Evolutionary conservation across 179 eudicot genomes (phyloP).

Genomic region (Spergularia azorica): DNA sequence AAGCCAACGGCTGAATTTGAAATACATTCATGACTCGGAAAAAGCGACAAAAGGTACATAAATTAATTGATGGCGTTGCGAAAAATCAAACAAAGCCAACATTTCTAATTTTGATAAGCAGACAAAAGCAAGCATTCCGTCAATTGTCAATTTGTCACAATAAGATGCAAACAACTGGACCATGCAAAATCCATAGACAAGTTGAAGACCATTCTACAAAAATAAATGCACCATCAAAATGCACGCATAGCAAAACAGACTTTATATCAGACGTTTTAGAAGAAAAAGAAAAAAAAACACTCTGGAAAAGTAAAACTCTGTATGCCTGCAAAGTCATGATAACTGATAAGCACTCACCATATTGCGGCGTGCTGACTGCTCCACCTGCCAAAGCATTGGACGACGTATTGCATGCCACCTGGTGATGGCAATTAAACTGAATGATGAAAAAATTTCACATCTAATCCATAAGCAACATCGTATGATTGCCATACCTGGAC

Average conservation of each 20-base stretch:
- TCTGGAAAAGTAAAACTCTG: too few species aligned
- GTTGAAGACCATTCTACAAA: too few species aligned
- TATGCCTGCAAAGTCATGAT: background rate
- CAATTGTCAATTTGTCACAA: background rate
- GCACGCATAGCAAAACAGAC: too few species aligned
- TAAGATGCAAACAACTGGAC: background rate
- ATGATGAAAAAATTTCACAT: slow-evolving; percentile 6
- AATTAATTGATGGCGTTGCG: too few species aligned
- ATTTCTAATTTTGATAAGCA: too few species aligned
- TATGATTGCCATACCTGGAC: slow-evolving; percentile 57
- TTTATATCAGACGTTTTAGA: too few species aligned
- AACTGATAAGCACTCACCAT: too few species aligned
- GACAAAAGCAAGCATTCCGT: background rate
- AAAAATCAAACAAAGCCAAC: too few species aligned
- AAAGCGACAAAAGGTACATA: background rate
- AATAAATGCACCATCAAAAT: too few species aligned
- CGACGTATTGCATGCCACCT: slow-evolving; percentile 99
- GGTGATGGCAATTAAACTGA: background rate
- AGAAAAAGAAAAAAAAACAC: too few species aligned
- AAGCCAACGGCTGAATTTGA: background rate
- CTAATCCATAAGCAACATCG: background rate
- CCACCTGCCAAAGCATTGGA: slow-evolving; percentile 85
- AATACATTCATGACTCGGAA: background rate
- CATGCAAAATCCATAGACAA: background rate
- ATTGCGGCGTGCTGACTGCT: slow-evolving; percentile 61